phyloP scores from a whole-genome alignment of 2,329 filamentous ascomycete species.

The Tolypocladium pustulatum region DNA sequence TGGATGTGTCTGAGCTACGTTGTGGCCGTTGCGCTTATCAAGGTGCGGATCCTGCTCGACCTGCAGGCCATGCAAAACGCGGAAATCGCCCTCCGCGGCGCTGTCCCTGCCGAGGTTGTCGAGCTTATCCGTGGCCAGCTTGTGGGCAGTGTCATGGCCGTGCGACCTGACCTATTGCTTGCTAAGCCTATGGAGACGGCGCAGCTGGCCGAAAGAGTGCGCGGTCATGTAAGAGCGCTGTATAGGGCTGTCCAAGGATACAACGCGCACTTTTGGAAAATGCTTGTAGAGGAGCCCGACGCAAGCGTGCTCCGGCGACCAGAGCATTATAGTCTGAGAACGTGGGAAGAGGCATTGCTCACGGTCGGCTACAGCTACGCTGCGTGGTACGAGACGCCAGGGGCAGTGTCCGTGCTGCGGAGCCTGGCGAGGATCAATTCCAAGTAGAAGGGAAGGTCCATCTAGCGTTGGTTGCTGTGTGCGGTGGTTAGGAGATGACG shows the following conservation, averaged over 20 bases:
- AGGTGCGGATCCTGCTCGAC: slow-evolving; percentile 13
- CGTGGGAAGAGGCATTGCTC: background rate
- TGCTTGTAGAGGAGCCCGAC: background rate
- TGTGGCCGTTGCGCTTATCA: slow-evolving; percentile 9
- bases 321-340: background rate
- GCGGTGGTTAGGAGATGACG: background rate
- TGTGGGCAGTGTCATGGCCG: background rate
- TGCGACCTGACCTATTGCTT: background rate
- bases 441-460: background rate
- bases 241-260: background rate
- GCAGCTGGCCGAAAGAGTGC: background rate
- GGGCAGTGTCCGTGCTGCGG: background rate
- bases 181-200: background rate
- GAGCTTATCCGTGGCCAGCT: slow-evolving; percentile 9
- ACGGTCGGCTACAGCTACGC: background rate
- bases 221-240: background rate
- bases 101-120: slow-evolving; percentile 10
- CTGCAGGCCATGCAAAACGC: slow-evolving; percentile 10
- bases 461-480: background rate
- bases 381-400: background rate
- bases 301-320: background rate
- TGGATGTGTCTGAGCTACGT: slow-evolving; percentile 9
- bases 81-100: slow-evolving; percentile 1
- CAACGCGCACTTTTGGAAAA: background rate
- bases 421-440: background rate